Evolutionary conservation across 768 basidiomycete species (phyloP).

Genomic region (Leucocoprinus leucothites): DNA sequence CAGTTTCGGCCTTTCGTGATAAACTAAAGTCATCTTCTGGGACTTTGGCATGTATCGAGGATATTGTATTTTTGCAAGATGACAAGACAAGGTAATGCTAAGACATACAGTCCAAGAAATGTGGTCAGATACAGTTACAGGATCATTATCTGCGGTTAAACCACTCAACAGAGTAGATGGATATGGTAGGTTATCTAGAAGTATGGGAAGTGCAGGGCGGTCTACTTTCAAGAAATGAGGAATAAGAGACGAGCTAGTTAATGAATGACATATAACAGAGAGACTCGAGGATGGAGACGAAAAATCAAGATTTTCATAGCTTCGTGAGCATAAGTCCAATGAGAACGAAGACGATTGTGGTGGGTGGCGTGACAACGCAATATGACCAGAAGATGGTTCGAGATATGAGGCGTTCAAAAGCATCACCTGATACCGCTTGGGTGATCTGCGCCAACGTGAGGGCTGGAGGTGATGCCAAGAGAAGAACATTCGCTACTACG

Average conservation of each 20-base stretch:
- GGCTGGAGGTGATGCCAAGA: conserved; percentile 83
- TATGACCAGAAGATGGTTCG: conserved; percentile 94
- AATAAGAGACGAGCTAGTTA: too few species aligned
- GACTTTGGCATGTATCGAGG: too few species aligned
- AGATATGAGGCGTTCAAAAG: conserved; percentile 88
- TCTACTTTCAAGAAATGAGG: too few species aligned
- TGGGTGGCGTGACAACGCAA: conserved; percentile 82
- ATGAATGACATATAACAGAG: too few species aligned
- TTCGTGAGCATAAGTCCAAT: conserved; percentile 64
- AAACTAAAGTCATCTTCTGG: too few species aligned
- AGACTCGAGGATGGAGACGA: too few species aligned
- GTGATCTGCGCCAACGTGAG: conserved; percentile 63
- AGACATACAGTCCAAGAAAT: not conserved
- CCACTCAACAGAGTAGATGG: too few species aligned
- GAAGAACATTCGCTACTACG: conserved; percentile 77
- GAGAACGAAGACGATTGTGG: conserved; percentile 76
- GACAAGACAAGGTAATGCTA: too few species aligned
- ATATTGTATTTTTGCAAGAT: too few species aligned
- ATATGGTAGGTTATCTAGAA: not conserved
- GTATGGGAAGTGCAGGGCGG: too few species aligned
- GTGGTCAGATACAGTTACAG: not conserved
- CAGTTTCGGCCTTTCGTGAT: too few species aligned
- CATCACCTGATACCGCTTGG: conserved; percentile 77
- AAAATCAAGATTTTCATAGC: conserved; percentile 34
- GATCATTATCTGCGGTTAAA: too few species aligned